phyloP scores from a whole-genome alignment of 2,329 filamentous ascomycete species.

The Gaeumannomyces sp. region DNA sequence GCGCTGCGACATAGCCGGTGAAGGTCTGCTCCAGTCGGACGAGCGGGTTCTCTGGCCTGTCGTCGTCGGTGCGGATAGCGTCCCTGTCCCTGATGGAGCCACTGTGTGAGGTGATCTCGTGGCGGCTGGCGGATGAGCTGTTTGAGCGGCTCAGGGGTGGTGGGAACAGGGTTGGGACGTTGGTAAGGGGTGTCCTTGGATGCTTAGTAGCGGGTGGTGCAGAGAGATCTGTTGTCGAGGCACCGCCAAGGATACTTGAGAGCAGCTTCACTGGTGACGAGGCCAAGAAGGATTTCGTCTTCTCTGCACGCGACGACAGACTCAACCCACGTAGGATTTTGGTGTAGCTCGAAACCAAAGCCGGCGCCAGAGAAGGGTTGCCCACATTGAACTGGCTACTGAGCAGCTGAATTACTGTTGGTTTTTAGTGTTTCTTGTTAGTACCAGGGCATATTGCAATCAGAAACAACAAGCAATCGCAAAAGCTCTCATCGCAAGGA shows the following conservation, averaged over 20 bases:
- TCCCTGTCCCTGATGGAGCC: constrained; percentile 47
- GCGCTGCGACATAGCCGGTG: constrained; percentile 71
- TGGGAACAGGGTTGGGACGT: constrained; percentile 32
- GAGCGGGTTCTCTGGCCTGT: constrained; percentile 56
- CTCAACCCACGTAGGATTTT: constrained; percentile 68
- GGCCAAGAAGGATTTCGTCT: constrained; percentile 62
- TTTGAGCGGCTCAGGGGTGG: constrained; percentile 34
- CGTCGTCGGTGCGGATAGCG: constrained; percentile 41
- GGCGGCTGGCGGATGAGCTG: constrained; percentile 43
- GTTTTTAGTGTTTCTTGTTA: constrained; percentile 23
- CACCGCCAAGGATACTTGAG: constrained; percentile 69
- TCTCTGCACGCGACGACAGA: constrained; percentile 56
- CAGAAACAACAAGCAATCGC: not conserved
- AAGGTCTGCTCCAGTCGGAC: constrained; percentile 78
- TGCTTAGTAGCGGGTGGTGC: constrained; percentile 20
- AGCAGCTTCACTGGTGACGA: constrained; percentile 88
- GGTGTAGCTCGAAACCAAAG: constrained; percentile 70
- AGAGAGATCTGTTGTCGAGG: constrained; percentile 26
- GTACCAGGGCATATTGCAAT: constrained; percentile 13
- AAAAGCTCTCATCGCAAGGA: not conserved
- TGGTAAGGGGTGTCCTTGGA: constrained; percentile 32
- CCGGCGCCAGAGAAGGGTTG: constrained; percentile 57
- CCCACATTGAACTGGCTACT: constrained; percentile 62
- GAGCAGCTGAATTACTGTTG: constrained; percentile 63
- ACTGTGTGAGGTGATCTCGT: constrained; percentile 42